phyloP scores from a whole-genome alignment of 768 basidiomycete species.

The Termitomyces sp. region DNA sequence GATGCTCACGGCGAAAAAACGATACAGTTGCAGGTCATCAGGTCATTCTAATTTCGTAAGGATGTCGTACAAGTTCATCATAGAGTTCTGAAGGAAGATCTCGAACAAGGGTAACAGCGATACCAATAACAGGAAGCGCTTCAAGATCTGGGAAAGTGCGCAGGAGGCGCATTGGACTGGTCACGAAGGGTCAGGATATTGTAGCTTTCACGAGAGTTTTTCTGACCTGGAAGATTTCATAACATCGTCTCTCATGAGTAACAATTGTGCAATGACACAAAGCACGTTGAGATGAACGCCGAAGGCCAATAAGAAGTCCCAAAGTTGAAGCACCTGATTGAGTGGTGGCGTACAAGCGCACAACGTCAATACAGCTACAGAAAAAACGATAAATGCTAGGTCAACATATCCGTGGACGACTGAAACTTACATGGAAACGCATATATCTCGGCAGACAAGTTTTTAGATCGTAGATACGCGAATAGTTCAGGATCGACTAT shows the following conservation, averaged over 20 bases:
- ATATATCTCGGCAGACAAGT: conserved; percentile 92
- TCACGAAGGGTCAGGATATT: background rate
- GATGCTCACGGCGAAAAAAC: background rate
- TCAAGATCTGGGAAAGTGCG: conserved; percentile 92
- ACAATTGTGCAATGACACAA: conserved; percentile 92
- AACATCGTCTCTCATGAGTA: conserved; percentile 86
- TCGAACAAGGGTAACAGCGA: conserved; percentile 90
- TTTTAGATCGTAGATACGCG: conserved; percentile 77
- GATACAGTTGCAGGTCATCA: conserved; percentile 7
- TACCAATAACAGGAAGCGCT: conserved; percentile 81
- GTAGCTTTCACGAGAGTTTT: background rate
- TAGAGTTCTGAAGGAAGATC: conserved; percentile 86
- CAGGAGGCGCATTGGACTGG: conserved; percentile 89
- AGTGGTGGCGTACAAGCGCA: conserved; percentile 97
- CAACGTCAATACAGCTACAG: conserved; percentile 81
- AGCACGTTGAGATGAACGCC: conserved; percentile 96
- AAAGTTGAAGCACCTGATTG: conserved; percentile 89
- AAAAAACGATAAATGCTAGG: conserved; percentile 1
- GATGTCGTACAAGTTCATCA: conserved; percentile 85
- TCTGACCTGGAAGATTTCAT: conserved; percentile 81
- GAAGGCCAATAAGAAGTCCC: conserved; percentile 97
- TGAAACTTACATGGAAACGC: conserved; percentile 85
- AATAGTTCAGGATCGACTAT: conserved; percentile 88
- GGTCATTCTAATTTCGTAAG: conserved; percentile 49
- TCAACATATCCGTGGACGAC: background rate